Evolutionary conservation across 306 rosid genomes (phyloP).

Genomic region (Quercus cerris): DNA sequence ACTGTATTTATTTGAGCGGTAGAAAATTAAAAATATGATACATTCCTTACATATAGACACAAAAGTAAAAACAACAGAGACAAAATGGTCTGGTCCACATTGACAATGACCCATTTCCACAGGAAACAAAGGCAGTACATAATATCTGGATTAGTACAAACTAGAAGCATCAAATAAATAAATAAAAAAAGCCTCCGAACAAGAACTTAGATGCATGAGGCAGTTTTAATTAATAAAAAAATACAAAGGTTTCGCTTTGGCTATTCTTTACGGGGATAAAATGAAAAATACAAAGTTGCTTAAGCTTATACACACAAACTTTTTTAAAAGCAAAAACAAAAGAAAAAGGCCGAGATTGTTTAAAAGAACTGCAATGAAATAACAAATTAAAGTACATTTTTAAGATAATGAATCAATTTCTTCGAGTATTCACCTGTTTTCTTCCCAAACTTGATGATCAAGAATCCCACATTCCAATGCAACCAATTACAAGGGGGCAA

Average conservation of each 20-base stretch:
- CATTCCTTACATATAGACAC: not conserved
- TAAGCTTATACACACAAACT: not conserved
- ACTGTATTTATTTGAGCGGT: not conserved
- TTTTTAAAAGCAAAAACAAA: not conserved
- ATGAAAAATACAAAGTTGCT: not conserved
- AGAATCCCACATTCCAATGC: conserved; percentile 11
- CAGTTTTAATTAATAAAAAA: not conserved
- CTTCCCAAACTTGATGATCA: conserved; percentile 13
- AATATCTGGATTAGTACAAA: too few species aligned
- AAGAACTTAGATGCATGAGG: not conserved
- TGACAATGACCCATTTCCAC: too few species aligned
- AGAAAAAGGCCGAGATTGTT: not conserved
- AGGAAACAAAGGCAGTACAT: too few species aligned
- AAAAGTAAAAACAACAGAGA: too few species aligned
- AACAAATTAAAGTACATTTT: not conserved
- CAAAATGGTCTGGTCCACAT: too few species aligned
- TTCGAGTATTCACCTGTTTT: conserved; percentile 5
- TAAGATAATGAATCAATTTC: conserved; percentile 4
- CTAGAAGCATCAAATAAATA: not conserved
- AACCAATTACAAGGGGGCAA: conserved; percentile 28
- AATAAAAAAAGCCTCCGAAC: not conserved
- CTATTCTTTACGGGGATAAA: not conserved
- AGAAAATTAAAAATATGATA: not conserved
- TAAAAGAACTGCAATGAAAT: not conserved
- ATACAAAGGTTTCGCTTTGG: not conserved